Base-by-base conservation (phyloP, 768 basidiomycete genomes). In the Pholiota conissans region DNA sequence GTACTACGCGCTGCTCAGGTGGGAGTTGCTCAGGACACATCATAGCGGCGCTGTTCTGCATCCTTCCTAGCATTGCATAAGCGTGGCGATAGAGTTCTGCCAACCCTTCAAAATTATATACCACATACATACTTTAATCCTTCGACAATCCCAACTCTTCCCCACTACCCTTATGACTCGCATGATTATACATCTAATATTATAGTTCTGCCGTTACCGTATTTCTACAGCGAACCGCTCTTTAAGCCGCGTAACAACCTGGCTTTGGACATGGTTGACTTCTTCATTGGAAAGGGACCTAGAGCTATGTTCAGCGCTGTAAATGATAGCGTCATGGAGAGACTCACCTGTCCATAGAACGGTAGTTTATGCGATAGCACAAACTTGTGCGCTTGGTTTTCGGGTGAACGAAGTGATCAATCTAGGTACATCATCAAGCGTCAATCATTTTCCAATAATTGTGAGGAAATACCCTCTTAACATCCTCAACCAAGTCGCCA, bases 1-100 rank as follows among this genome's bases (percentile, higher is more conserved):
- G 84, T 95, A 56, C 74, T 99, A 70, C 84, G 97, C 56, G 93
- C 97, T 3, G 95, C 97, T 20, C 94, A 98, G 77, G 97, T 98
- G 56, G 97, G 96, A 56, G 95, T 98, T 26, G 95, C 87, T 16
- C 90, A 93, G 74, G 63, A 65, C 26, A 65, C 63, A 28, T 65
- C 63, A 60, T 65, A 55, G 56, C 60, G 40, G 37, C 22, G 42
- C 18, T 35, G 14, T 29, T 49, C 58, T 35, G 18, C 52, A 48
- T 39, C 52, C 28, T 51, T 51, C 32, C 22, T 55, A 24, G 42
- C 42, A 22, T 22, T 22, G 45, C 49, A 20, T 42, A 51, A 24
- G 34, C 35, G 35, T 20, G 30, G 22, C 37, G 48, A 46, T 28
- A 22, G 30, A 57, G 37, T 48, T 37, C 32, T 34, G 47, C 52